Evolutionary conservation across 2,329 filamentous ascomycete species (phyloP).

Genomic region (Fusarium equiseti): DNA sequence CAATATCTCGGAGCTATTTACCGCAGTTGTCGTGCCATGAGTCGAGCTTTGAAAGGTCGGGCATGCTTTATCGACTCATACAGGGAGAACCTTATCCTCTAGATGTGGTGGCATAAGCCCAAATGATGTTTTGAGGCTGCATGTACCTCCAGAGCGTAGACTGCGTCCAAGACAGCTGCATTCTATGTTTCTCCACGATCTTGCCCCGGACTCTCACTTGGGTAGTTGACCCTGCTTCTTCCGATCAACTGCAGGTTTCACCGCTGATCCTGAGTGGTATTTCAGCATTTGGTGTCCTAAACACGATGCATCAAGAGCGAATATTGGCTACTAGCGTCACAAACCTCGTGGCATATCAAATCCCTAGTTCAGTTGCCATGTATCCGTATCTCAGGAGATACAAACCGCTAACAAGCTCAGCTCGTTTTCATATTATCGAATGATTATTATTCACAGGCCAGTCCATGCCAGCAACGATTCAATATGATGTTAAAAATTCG

Average conservation of each 20-base stretch:
- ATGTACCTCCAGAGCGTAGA: background rate
- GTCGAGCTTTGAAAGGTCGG: background rate
- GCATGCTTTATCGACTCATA: background rate
- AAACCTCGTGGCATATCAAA: background rate
- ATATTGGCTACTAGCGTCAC: background rate
- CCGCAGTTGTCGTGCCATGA: constrained; percentile 29
- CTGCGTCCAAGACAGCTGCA: background rate
- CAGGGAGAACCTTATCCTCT: background rate
- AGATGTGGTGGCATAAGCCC: background rate
- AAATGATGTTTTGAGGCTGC: background rate
- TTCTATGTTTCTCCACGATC: constrained; percentile 14
- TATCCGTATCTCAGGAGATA: background rate
- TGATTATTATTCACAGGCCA: background rate
- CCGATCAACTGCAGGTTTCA: constrained; percentile 41
- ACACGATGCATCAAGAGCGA: background rate
- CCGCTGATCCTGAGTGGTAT: constrained; percentile 31
- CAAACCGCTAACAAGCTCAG: background rate
- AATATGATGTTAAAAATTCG: background rate
- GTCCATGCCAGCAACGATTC: background rate
- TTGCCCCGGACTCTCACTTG: constrained; percentile 4
- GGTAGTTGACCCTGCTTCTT: constrained; percentile 39
- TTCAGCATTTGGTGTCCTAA: background rate
- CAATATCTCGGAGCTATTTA: constrained; percentile 28
- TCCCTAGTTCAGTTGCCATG: background rate
- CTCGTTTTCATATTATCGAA: background rate